Percentiles rank a stretch among this genome's conserved stretches.
These are phyloP conservation scores for Danielia reshetovae DNA, from an alignment of 805 yeast species.

Conservation along the genomic window DNA sequence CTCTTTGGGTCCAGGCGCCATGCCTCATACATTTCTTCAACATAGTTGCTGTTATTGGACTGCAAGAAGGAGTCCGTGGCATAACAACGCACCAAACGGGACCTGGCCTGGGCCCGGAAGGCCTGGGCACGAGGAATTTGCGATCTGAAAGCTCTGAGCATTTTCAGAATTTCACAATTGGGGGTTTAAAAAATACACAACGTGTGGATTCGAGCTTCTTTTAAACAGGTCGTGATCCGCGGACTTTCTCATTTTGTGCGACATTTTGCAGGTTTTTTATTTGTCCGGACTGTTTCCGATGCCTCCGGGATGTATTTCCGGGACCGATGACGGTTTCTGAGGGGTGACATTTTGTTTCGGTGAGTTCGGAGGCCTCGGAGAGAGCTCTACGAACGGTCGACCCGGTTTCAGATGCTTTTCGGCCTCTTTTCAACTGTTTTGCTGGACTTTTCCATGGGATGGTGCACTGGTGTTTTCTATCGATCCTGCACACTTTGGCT, in stretches of 20 bases:
- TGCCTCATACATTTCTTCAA: constrained; percentile 96
- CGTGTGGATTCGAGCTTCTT: constrained; percentile 1
- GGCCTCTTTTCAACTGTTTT: too few species aligned
- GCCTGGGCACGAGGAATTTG: constrained; percentile 32
- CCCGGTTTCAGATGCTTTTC: too few species aligned
- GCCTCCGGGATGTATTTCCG: constrained; percentile 10
- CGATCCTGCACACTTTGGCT: too few species aligned
- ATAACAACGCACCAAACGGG: constrained; percentile 18
- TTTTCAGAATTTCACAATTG: constrained; percentile 12
- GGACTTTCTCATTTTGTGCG: constrained; percentile 2
- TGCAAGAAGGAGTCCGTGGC: constrained; percentile 74
- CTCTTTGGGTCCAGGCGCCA: constrained; percentile 88
- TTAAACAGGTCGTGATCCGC: background rate
- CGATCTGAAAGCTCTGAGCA: constrained; percentile 43
- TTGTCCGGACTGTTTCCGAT: constrained; percentile 12
- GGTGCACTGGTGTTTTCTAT: too few species aligned
- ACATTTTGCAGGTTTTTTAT: constrained; percentile 11
- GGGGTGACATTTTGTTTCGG: too few species aligned
- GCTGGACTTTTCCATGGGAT: too few species aligned
- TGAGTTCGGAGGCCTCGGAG: too few species aligned
- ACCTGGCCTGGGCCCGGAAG: constrained; percentile 23
- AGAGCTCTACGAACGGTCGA: too few species aligned
- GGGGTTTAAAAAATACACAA: background rate
- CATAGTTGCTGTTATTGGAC: constrained; percentile 81
- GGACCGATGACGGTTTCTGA: too few species aligned